Conservation (phyloP, 805 yeast genomes). For the Candida insectorum region DNA sequence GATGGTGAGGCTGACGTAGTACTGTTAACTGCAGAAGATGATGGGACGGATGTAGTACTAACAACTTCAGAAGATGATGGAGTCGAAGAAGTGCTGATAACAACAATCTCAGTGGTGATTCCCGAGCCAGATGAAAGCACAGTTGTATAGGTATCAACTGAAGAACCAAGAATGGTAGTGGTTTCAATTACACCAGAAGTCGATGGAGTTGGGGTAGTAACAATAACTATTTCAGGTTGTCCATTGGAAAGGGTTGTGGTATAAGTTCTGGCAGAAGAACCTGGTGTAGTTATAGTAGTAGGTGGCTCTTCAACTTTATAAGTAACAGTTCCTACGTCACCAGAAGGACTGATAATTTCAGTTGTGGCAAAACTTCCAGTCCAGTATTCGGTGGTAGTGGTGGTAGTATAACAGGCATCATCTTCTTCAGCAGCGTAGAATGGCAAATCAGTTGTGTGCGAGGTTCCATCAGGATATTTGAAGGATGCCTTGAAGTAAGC, state of each 20-base stretch:
- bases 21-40: no score
- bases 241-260: conserved; percentile 9
- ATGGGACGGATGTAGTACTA: no score
- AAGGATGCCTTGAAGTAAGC: neutral
- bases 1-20: no score
- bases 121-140: no score
- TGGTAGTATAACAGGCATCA: conserved; percentile 1
- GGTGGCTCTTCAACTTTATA: conserved; percentile 2
- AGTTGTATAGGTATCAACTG: no score
- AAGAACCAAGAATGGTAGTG: no score
- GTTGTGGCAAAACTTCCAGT: conserved; percentile 22
- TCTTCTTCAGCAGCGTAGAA: neutral
- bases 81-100: no score
- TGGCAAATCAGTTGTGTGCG: neutral
- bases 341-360: conserved; percentile 21
- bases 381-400: conserved; percentile 3
- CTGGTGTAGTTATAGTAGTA: conserved; percentile 5
- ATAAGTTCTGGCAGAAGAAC: conserved; percentile 3
- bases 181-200: no score
- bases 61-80: no score
- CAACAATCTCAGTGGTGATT: no score
- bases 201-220: no score
- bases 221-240: no score
- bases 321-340: conserved; percentile 6
- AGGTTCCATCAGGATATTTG: conserved; percentile 1